Evolutionary conservation across 306 rosid genomes (phyloP).

Genomic region (Sicyos baderoa): DNA sequence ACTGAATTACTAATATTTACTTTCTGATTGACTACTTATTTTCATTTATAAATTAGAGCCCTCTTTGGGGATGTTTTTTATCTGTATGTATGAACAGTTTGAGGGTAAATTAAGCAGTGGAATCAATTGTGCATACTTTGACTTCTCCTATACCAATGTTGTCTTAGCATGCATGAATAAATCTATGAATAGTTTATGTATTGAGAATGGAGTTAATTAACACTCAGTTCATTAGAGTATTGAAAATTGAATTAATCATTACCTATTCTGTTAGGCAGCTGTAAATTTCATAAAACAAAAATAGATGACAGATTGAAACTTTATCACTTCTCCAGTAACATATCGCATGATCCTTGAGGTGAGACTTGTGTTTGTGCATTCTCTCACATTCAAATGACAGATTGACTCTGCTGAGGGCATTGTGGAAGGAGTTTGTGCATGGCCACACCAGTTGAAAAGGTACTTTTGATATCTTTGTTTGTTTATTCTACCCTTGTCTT

Average conservation of each 20-base stretch:
- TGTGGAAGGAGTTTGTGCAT: conserved; percentile 5
- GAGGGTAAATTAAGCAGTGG: conserved; percentile 11
- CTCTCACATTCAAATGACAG: conserved; percentile 4
- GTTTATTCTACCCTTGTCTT: background rate
- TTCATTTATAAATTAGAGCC: background rate
- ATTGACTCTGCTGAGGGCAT: background rate
- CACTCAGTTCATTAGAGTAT: background rate
- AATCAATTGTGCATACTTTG: conserved; percentile 2
- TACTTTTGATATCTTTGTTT: conserved; percentile 8
- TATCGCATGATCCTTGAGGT: background rate
- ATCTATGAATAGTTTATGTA: background rate
- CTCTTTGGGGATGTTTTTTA: background rate
- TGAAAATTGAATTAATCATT: background rate
- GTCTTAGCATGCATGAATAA: background rate
- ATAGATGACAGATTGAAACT: background rate
- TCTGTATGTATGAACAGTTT: conserved; percentile 3
- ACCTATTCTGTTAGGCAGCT: background rate
- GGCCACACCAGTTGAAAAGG: background rate
- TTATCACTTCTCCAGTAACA: background rate
- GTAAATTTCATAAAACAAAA: background rate
- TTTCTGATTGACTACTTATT: conserved; percentile 1
- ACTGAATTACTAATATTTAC: background rate
- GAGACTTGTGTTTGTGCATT: background rate
- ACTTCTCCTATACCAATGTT: background rate
- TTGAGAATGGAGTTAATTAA: background rate